Percentiles rank a stretch among this genome's conserved stretches.
Evolutionary conservation across 2,329 filamentous ascomycete genomes (phyloP).

Genomic region (Fusarium verticillioides): DNA sequence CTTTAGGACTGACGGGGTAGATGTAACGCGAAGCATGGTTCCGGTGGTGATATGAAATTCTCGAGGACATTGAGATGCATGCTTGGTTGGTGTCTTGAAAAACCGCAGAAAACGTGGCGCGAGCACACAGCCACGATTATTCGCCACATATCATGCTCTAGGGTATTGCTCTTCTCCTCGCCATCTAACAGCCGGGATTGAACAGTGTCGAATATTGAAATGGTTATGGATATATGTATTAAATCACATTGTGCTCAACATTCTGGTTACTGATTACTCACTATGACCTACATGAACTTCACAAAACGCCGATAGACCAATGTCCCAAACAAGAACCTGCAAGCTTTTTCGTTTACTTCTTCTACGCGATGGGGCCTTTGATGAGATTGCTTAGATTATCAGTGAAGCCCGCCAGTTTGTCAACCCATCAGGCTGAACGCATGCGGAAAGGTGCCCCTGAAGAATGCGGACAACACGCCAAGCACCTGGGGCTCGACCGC

Average conservation of each 20-base stretch:
- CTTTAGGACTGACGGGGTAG: neutral
- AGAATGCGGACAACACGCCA: neutral
- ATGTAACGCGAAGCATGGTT: conserved; percentile 3
- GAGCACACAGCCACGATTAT: neutral
- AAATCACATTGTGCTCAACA: rapidly evolving
- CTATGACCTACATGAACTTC: rapidly evolving
- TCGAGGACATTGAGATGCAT: too few relatives aligned
- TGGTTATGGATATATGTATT: rapidly evolving
- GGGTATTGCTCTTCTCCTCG: neutral
- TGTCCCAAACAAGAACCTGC: rapidly evolving
- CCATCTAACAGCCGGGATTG: neutral
- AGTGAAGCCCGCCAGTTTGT: neutral
- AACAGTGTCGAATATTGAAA: neutral
- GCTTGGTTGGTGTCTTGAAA: neutral
- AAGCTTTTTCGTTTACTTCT: rapidly evolving
- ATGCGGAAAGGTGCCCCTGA: neutral
- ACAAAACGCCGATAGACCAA: neutral
- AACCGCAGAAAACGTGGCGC: neutral
- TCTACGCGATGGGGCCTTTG: rapidly evolving
- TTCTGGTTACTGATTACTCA: rapidly evolving
- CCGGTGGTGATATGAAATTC: neutral
- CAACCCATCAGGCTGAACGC: neutral
- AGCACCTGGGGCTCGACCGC: neutral
- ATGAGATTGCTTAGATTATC: rapidly evolving
- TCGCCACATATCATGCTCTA: neutral